Evolutionary conservation across 371 early-diverging fungal species (phyloP).

Genomic region (Mortierella sp.): DNA sequence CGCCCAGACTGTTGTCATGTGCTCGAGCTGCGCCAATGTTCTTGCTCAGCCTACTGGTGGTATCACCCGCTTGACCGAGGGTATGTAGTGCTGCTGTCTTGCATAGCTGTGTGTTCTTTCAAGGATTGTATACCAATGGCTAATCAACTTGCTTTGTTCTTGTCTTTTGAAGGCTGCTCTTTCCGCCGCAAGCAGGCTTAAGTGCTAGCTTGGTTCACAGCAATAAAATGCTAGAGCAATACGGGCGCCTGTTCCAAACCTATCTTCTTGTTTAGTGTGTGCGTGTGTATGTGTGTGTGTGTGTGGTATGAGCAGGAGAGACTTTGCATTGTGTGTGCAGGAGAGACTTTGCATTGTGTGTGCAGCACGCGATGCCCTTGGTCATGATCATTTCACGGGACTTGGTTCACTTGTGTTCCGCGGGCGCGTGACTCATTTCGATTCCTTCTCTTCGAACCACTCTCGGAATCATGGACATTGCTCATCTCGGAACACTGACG

Average conservation of each 20-base stretch:
- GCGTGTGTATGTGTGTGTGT: neutral
- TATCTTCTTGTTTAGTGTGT: neutral
- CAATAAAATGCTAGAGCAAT: constrained; percentile 43
- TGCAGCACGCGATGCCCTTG: too few relatives aligned
- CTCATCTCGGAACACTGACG: constrained; percentile 8
- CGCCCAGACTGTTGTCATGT: constrained; percentile 99
- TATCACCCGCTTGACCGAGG: constrained; percentile 97
- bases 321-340: too few relatives aligned
- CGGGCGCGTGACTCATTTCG: too few relatives aligned
- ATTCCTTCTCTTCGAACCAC: too few relatives aligned
- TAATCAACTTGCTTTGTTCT: neutral
- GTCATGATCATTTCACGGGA: too few relatives aligned
- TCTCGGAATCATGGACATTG: constrained; percentile 1
- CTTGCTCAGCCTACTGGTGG: constrained; percentile 99
- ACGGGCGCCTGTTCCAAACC: constrained; percentile 18
- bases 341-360: too few relatives aligned
- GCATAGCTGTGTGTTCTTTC: neutral
- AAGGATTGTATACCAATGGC: neutral
- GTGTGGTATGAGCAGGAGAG: too few relatives aligned
- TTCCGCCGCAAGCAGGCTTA: constrained; percentile 59
- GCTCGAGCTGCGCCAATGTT: constrained; percentile 97
- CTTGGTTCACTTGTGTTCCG: too few relatives aligned
- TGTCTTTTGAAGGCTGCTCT: constrained; percentile 45
- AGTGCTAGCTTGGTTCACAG: constrained; percentile 34
- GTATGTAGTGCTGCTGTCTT: constrained; percentile 45